phyloP scores from a whole-genome alignment of 495 filamentous ascomycete species.

The Penicillium salamii region DNA sequence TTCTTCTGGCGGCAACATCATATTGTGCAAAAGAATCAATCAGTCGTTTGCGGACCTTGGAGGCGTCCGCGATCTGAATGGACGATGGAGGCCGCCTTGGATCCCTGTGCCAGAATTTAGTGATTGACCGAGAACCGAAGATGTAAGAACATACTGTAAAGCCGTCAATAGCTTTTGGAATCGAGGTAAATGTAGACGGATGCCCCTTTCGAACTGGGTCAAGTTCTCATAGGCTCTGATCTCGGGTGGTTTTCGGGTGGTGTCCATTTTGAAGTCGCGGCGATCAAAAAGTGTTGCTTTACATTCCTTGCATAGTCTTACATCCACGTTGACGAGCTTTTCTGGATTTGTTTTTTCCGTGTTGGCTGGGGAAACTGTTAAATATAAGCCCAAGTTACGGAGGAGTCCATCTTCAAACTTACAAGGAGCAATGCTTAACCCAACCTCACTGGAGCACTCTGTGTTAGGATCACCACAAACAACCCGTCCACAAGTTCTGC shows the following conservation, averaged over 20 bases:
- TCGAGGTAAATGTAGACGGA: slow-evolving; percentile 75
- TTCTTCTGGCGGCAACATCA: slow-evolving; percentile 75
- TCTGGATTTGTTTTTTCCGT: slow-evolving; percentile 57
- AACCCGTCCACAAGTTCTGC: slow-evolving; percentile 85
- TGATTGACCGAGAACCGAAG: slow-evolving; percentile 13
- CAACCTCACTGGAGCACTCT: slow-evolving; percentile 79
- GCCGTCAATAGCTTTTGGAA: slow-evolving; percentile 78
- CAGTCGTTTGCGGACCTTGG: slow-evolving; percentile 84
- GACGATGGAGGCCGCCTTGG: slow-evolving; percentile 69
- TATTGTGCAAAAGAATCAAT: slow-evolving; percentile 91
- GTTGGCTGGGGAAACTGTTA: slow-evolving; percentile 40
- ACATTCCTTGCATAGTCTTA: slow-evolving; percentile 92
- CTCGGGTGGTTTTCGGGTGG: slow-evolving; percentile 66
- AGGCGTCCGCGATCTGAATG: slow-evolving; percentile 78
- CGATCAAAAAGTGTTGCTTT: slow-evolving; percentile 78
- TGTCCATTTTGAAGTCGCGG: slow-evolving; percentile 73
- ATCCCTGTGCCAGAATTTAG: slow-evolving; percentile 40
- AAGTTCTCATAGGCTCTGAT: slow-evolving; percentile 84
- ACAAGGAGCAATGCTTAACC: slow-evolving; percentile 71
- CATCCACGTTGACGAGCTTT: slow-evolving; percentile 64
- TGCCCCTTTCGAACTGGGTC: slow-evolving; percentile 84
- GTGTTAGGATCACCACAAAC: slow-evolving; percentile 86
- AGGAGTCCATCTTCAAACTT: slow-evolving; percentile 30
- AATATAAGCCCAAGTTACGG: neutral
- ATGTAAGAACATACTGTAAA: slow-evolving; percentile 51